phyloP scores from a whole-genome alignment of 768 basidiomycete genomes.

The Gyrodon lividus region DNA sequence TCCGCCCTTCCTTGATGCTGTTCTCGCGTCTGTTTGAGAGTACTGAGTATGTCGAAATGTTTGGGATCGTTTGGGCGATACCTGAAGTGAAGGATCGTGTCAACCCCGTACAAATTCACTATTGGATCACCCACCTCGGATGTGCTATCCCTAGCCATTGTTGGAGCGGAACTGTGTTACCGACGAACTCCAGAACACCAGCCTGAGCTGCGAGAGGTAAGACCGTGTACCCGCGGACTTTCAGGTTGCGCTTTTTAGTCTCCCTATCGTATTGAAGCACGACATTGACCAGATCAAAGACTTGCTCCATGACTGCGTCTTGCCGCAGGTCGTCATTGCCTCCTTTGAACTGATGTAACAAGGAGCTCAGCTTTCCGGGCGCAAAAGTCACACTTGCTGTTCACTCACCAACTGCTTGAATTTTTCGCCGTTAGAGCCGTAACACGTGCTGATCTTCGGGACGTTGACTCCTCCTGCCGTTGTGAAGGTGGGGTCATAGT shows the following conservation, averaged over 20 bases:
- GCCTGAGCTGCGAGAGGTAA: conserved; percentile 78
- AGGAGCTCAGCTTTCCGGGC: neutral
- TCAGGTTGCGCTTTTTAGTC: conserved; percentile 69
- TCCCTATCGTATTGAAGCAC: conserved; percentile 73
- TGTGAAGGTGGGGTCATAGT: conserved; percentile 57
- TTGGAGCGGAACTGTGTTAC: conserved; percentile 65
- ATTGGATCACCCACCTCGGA: conserved; percentile 41
- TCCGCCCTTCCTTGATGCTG: conserved; percentile 31
- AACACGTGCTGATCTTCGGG: conserved; percentile 77
- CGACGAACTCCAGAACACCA: conserved; percentile 90
- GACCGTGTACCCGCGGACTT: conserved; percentile 84
- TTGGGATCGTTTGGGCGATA: conserved; percentile 63
- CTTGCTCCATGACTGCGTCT: conserved; percentile 99
- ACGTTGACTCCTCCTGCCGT: conserved; percentile 77
- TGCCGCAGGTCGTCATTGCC: conserved; percentile 91
- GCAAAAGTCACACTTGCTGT: neutral
- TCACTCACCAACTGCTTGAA: conserved; percentile 79
- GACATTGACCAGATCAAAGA: conserved; percentile 85
- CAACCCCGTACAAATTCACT: neutral
- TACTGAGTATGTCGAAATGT: conserved; percentile 27
- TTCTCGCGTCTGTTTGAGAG: conserved; percentile 33
- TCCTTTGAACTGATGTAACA: conserved; percentile 77
- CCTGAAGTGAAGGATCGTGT: conserved; percentile 35
- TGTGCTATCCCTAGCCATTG: conserved; percentile 68
- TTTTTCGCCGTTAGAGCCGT: conserved; percentile 59